A percentile compares a stretch with the other conserved stretches of the same genome.
Conservation (phyloP, 78 protist genomes). For the Ministeria vibrans region DNA sequence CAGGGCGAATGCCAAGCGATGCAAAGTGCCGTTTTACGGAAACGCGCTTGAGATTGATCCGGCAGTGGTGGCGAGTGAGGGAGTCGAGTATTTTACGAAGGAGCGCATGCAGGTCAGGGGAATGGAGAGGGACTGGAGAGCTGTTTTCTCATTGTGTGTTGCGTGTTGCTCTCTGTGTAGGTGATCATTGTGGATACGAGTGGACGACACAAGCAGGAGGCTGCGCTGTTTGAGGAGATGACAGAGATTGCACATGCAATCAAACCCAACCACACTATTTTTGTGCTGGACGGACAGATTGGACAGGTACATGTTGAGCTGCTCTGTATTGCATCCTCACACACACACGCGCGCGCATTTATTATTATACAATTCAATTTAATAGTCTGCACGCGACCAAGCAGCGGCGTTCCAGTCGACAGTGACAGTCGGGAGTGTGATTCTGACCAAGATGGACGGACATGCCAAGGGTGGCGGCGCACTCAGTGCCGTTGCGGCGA, state of each 20-base stretch:
- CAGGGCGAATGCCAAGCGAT: constrained; percentile 94
- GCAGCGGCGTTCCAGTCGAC: constrained; percentile 71
- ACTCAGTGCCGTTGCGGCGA: constrained; percentile 89
- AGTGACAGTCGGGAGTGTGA: constrained; percentile 88
- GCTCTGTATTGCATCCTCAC: not conserved
- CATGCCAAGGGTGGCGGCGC: constrained; percentile 99
- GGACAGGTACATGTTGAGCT: constrained; percentile 67
- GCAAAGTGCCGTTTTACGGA: constrained; percentile 92
- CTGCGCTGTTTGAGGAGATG: constrained; percentile 93
- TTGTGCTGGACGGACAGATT: constrained; percentile 92
- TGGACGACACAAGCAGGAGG: constrained; percentile 96
- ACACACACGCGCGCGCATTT: not conserved
- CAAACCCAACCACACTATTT: constrained; percentile 87
- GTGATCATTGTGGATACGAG: constrained; percentile 97
- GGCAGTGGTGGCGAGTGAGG: constrained; percentile 84
- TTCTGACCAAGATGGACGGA: constrained; percentile 98
- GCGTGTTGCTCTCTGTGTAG: not conserved
- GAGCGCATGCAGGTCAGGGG: constrained; percentile 25
- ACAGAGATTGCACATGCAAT: constrained; percentile 65
- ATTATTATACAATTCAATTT: not conserved
- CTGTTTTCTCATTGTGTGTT: not conserved
- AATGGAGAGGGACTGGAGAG: too few relatives aligned
- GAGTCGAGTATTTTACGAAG: constrained; percentile 78
- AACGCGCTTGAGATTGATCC: constrained; percentile 84
- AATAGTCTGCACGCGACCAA: constrained; percentile 50